phyloP scores from a whole-genome alignment of 345 rosid species.

The Brassica nigra region DNA sequence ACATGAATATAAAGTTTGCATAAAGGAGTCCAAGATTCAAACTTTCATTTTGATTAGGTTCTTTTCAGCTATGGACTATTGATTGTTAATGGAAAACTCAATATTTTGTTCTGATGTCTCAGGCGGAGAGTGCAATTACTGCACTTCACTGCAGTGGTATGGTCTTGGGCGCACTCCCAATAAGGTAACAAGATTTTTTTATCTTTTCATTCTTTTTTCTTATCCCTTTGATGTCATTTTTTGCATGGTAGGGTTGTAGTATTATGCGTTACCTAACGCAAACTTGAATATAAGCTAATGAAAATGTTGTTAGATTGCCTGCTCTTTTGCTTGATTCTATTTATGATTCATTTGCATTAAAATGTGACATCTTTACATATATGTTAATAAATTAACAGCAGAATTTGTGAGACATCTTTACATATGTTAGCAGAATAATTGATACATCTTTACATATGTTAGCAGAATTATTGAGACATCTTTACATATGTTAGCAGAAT shows the following conservation, averaged over 20 bases:
- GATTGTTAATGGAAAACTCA: neutral
- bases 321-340: neutral
- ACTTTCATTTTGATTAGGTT: neutral
- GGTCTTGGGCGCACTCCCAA: constrained; percentile 74
- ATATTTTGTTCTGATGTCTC: constrained; percentile 25
- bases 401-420: no score
- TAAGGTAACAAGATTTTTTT: constrained; percentile 58
- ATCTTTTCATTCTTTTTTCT: neutral
- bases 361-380: no score
- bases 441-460: no score
- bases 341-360: constrained; percentile 23
- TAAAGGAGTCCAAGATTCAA: neutral
- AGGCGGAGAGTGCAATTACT: constrained; percentile 97
- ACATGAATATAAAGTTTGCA: neutral
- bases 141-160: constrained; percentile 95
- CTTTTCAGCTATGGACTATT: neutral
- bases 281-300: neutral
- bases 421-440: no score
- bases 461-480: no score
- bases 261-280: constrained; percentile 5
- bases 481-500: no score
- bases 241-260: constrained; percentile 16
- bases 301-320: neutral
- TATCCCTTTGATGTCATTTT: neutral
- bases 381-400: neutral